Evolutionary conservation across 495 filamentous ascomycete genomes (phyloP), one percentile per base, ranked within the genome.

Genomic region (Aeminium ludgeri): DNA sequence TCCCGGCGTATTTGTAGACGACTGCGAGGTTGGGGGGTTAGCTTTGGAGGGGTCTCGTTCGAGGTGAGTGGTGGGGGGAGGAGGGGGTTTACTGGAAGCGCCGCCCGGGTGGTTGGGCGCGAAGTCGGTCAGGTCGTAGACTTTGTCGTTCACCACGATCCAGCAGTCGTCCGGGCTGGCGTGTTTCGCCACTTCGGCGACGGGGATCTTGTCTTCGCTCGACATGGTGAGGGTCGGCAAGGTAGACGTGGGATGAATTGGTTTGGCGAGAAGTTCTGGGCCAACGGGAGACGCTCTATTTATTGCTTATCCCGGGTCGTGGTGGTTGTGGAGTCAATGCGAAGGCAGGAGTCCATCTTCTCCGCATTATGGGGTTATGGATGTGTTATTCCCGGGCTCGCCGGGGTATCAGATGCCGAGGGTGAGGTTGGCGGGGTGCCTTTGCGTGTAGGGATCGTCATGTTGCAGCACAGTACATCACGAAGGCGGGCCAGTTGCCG

Each of bases 81-180:
- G 12, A 5, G 20, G 27, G 34, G 45, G 6, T n/a, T 25, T 29
- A 54, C 51, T 50, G 6, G 44, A 49, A 6, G 48, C 27, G 3
- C 51, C 51, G 10, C 51, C 51, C 0, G 51, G 51, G 43, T 54
- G 51, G 17, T 51, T 35, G 30, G 51, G 51, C 18, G 51, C 51
- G 34, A 54, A 54, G 5, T 27, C 42, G 2, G 44, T 43, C 6
- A 54, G 30, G 32, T 54, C 51, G 27, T 50, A 54, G 29, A 54
- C 51, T 20, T 51, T 44, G 44, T 44, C 48, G 45, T 54, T 50
- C 36, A 54, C 38, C 16, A 51, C 44, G 29, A 54, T 43, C 51
- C 51, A 54, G 39, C 51, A 54, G 35, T 54, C 48, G 31, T 48
- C 44, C 1, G 43, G 19, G 3, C 31, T 40, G 33, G 51, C 48